phyloP scores from a whole-genome alignment of 495 filamentous ascomycete genomes.

The Baudoinia panamericana region DNA sequence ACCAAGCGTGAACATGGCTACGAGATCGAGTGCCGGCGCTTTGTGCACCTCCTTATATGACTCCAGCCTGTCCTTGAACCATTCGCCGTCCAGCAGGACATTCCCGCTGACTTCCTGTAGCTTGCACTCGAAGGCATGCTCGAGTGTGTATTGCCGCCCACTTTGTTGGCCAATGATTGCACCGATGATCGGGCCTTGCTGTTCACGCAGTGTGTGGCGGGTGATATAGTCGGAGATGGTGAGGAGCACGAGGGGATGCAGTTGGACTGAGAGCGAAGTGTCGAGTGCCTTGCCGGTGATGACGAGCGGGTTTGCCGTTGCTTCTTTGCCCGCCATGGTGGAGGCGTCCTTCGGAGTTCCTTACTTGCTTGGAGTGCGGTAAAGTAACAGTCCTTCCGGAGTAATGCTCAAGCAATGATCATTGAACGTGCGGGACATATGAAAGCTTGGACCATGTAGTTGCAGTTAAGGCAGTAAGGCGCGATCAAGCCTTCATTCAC shows the following conservation, averaged over 20 bases:
- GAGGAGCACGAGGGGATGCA: constrained; percentile 90
- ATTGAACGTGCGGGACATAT: too few species aligned
- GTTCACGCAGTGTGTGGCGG: constrained; percentile 64
- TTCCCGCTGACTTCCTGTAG: constrained; percentile 36
- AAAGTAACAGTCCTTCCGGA: too few species aligned
- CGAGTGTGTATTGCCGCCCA: constrained; percentile 79
- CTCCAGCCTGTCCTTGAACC: constrained; percentile 69
- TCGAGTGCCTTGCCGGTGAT: constrained; percentile 60
- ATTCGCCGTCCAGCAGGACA: constrained; percentile 43
- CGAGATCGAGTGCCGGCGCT: constrained; percentile 65
- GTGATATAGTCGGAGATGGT: constrained; percentile 96
- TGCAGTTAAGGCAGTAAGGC: too few species aligned
- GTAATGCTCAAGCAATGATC: too few species aligned
- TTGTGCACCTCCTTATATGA: constrained; percentile 89
- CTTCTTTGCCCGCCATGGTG: constrained; percentile 28
- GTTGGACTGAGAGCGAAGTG: constrained; percentile 65
- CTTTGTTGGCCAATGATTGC: constrained; percentile 81
- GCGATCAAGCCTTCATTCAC: too few species aligned
- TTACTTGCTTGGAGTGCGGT: too few species aligned
- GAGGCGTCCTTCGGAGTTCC: too few species aligned
- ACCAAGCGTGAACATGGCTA: constrained; percentile 88
- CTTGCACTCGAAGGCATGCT: constrained; percentile 79
- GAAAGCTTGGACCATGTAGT: too few species aligned
- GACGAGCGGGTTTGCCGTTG: constrained; percentile 37
- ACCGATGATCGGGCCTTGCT: constrained; percentile 66